Evolutionary conservation across 805 yeast species (phyloP).

Genomic region (Candida gorgasii): DNA sequence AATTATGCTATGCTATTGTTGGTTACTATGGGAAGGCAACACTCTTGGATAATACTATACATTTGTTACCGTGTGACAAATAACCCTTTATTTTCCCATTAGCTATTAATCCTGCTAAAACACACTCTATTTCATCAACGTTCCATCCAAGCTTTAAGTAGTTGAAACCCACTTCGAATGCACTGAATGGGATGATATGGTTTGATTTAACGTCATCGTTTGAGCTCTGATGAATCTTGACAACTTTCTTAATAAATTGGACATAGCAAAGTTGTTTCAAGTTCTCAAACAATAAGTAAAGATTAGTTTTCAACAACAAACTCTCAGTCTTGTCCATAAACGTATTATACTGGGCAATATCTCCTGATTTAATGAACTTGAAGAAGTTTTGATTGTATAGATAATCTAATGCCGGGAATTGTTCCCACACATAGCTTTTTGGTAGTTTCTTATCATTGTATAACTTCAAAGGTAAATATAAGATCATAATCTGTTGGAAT

Average conservation of each 20-base stretch:
- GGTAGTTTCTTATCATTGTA: conserved; percentile 53
- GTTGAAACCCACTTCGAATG: conserved; percentile 46
- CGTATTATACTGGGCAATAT: conserved; percentile 51
- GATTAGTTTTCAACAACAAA: conserved; percentile 54
- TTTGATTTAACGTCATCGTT: conserved; percentile 20
- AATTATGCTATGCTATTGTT: too few species aligned
- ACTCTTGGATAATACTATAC: conserved; percentile 72
- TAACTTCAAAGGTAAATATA: conserved; percentile 65
- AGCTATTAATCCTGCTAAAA: conserved; percentile 64
- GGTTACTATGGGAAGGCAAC: conserved; percentile 52
- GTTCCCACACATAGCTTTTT: conserved; percentile 33
- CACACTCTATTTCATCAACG: conserved; percentile 64
- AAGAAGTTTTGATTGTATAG: conserved; percentile 51
- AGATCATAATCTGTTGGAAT: conserved; percentile 50
- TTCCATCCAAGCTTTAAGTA: conserved; percentile 16
- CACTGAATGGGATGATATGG: conserved; percentile 42
- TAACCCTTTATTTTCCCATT: conserved; percentile 73
- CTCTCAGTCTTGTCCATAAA: conserved; percentile 46
- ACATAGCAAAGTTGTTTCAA: conserved; percentile 52
- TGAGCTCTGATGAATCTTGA: conserved; percentile 20
- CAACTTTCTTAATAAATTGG: conserved; percentile 48
- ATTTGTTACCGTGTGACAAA: conserved; percentile 70
- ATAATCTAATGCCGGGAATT: conserved; percentile 40
- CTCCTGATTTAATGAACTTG: conserved; percentile 52
- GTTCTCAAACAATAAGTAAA: conserved; percentile 60